A percentile compares a stretch with the other conserved stretches of the same genome.
Evolutionary conservation across 108 stramenopile species (phyloP).

Genomic region (Schizochytrium sp.): DNA sequence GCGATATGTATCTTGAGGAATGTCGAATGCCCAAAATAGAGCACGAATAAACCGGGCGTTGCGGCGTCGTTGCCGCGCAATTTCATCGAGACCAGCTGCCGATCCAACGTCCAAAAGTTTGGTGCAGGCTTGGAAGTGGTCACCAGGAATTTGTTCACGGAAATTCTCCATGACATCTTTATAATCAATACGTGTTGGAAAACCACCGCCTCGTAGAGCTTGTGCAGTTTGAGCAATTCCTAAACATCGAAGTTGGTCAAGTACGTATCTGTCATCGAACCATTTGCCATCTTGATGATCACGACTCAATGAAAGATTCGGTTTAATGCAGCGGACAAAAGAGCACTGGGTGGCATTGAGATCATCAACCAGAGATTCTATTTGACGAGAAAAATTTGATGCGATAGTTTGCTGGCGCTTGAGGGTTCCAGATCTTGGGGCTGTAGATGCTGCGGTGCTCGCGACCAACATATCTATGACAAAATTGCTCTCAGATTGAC

Average conservation of each 20-base stretch:
- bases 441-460: neutral
- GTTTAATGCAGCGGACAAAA: slow-evolving; percentile 60
- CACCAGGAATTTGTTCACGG: neutral
- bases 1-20: slow-evolving; percentile 22
- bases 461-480: slow-evolving; percentile 59
- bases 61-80: neutral
- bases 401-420: slow-evolving; percentile 22
- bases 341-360: slow-evolving; percentile 37
- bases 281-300: neutral
- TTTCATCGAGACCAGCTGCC: neutral
- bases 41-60: slow-evolving; percentile 54
- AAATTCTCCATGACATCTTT: slow-evolving; percentile 57
- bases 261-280: slow-evolving; percentile 53
- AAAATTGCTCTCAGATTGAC: neutral
- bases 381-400: neutral
- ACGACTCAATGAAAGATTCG: slow-evolving; percentile 37
- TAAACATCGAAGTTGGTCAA: slow-evolving; percentile 62
- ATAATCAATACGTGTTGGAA: slow-evolving; percentile 45
- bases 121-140: slow-evolving; percentile 25
- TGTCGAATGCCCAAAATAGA: slow-evolving; percentile 22
- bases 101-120: slow-evolving; percentile 18
- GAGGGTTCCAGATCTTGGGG: neutral
- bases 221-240: slow-evolving; percentile 55
- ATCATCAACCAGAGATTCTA: neutral
- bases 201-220: slow-evolving; percentile 54